Evolutionary conservation across 805 yeast genomes (phyloP).

Genomic region (Candida manassasensis): DNA sequence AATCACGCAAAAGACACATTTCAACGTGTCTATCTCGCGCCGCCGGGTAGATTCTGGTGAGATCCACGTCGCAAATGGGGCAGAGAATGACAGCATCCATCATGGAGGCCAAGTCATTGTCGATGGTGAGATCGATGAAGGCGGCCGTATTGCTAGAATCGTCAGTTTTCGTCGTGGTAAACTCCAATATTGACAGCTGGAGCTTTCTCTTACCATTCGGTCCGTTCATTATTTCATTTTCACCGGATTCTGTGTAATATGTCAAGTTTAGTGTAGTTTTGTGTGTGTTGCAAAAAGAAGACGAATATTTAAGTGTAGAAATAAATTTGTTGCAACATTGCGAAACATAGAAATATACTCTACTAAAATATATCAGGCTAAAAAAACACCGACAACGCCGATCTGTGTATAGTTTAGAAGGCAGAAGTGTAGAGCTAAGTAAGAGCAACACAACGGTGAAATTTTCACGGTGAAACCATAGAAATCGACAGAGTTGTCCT

Average conservation of each 20-base stretch:
- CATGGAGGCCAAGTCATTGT: constrained; percentile 1
- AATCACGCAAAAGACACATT: constrained; percentile 37
- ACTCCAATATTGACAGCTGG: constrained; percentile 24
- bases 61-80: constrained; percentile 46
- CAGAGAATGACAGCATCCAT: constrained; percentile 24
- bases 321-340: too few relatives aligned
- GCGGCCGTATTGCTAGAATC: neutral
- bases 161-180: constrained; percentile 6
- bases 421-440: too few relatives aligned
- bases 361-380: too few relatives aligned
- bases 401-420: too few relatives aligned
- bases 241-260: too few relatives aligned
- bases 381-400: too few relatives aligned
- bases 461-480: too few relatives aligned
- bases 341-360: too few relatives aligned
- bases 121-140: constrained; percentile 4
- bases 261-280: too few relatives aligned
- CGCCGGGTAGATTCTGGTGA: constrained; percentile 35
- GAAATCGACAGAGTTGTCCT: neutral
- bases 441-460: too few relatives aligned
- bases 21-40: constrained; percentile 54
- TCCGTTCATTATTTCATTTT: constrained; percentile 1
- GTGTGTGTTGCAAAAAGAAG: too few relatives aligned
- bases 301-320: too few relatives aligned
- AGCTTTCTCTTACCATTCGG: constrained; percentile 8